These are phyloP conservation scores for Skeletonema potamos DNA, from an alignment of 108 stramenopile species.

Conservation along the genomic window DNA sequence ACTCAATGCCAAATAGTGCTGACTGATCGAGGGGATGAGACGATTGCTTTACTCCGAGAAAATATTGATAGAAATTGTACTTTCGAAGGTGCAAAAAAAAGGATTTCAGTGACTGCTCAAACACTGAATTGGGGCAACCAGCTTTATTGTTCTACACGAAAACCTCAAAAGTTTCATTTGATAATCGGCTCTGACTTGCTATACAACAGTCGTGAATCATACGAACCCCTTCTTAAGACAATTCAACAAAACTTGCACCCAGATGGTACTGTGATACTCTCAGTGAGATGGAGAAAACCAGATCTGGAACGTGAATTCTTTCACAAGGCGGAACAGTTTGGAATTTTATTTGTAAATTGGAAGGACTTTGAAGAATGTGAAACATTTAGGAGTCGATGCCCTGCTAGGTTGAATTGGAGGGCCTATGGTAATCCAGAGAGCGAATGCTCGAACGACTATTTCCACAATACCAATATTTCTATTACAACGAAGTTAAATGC, in stretches of 20 bases:
- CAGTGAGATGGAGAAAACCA: slow-evolving; percentile 79
- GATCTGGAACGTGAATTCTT: slow-evolving; percentile 70
- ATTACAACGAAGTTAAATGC: slow-evolving; percentile 18
- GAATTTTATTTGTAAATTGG: slow-evolving; percentile 31
- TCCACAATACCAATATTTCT: slow-evolving; percentile 47
- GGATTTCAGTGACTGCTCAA: slow-evolving; percentile 13
- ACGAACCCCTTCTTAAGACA: slow-evolving; percentile 61
- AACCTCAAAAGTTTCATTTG: slow-evolving; percentile 33
- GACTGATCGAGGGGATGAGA: slow-evolving; percentile 37
- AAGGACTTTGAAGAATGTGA: slow-evolving; percentile 17
- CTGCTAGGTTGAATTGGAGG: slow-evolving; percentile 46
- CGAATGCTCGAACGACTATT: slow-evolving; percentile 56
- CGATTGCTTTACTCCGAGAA: slow-evolving; percentile 46
- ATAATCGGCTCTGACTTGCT: slow-evolving; percentile 75
- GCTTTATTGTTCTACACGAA: neutral
- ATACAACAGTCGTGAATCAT: slow-evolving; percentile 57
- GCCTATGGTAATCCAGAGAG: slow-evolving; percentile 57
- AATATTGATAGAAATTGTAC: slow-evolving; percentile 49
- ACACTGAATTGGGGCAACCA: slow-evolving; percentile 45
- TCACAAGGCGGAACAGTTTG: slow-evolving; percentile 13
- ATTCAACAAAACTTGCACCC: slow-evolving; percentile 50
- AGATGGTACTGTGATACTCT: slow-evolving; percentile 45
- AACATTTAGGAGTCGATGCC: slow-evolving; percentile 14
- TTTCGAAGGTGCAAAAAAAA: neutral
- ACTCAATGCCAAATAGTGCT: slow-evolving; percentile 8